Conservation (phyloP, 2,329 filamentous ascomycete species). For the Talaromyces sp. region DNA sequence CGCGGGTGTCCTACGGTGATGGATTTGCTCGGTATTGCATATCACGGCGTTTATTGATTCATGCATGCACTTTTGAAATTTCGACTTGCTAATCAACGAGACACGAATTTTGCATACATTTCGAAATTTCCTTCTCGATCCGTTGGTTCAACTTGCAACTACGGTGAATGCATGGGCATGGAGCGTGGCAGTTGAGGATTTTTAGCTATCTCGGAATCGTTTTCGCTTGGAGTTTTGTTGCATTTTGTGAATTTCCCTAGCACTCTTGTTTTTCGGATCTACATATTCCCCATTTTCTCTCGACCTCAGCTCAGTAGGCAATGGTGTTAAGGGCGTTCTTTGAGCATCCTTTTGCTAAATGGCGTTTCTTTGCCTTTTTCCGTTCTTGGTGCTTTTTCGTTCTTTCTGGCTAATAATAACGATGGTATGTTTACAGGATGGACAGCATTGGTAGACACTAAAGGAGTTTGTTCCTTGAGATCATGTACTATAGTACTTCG, state of each 20-base stretch:
- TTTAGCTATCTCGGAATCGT: not conserved
- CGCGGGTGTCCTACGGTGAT: too few relatives aligned
- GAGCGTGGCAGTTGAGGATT: not conserved
- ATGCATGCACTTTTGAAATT: not conserved
- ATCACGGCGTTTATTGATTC: slow-evolving; percentile 2
- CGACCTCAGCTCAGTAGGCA: not conserved
- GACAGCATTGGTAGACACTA: not conserved
- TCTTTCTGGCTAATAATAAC: not conserved
- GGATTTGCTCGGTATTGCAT: not conserved
- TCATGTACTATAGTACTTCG: not conserved
- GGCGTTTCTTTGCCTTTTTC: not conserved
- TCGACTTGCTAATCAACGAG: slow-evolving; percentile 9
- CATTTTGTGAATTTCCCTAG: not conserved
- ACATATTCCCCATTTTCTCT: slow-evolving; percentile 6
- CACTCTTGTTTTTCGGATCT: slow-evolving; percentile 3
- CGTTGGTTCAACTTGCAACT: not conserved
- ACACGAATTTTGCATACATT: slow-evolving; percentile 11
- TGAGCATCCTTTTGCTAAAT: not conserved
- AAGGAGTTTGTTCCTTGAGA: not conserved
- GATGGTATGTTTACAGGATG: not conserved
- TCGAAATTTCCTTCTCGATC: not conserved
- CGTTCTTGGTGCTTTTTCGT: not conserved
- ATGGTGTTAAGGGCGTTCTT: not conserved
- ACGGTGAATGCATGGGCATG: slow-evolving; percentile 9
- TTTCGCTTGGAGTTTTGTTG: slow-evolving; percentile 8